Evolutionary conservation across 176 grass and related monocot genomes (phyloP), one percentile per base, ranked within the genome.

Genomic region (Zoysia japonica): DNA sequence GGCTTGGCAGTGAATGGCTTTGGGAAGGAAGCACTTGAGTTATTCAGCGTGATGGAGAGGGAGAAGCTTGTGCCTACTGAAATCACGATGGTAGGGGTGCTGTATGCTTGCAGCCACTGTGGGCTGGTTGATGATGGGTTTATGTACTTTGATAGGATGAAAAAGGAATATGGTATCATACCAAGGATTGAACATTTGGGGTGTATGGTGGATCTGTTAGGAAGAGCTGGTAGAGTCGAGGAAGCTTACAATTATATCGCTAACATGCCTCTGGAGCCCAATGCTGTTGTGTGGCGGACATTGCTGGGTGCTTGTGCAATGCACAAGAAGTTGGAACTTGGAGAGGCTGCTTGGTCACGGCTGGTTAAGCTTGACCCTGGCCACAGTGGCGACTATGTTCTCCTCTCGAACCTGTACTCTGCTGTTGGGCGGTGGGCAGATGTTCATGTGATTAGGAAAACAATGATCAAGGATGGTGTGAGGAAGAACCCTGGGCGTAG

Each of bases 91-190:
- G 86, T 93, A 9, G 89, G 89, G 11, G 94, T 97, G 55, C 1
- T 93, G n/a, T 91, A 97, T 40, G 94, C 94, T 73, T 97, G 94
- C 63, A 97, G 89, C 72, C 94, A 93, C 74, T 97, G 89, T 10
- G 91, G 94, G 3, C 78, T 86, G 76, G 89, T 97, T 13, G 87
- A 97, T 1, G 87, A 97, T 13, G 94, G 94, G 0, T 93, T 97
- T 77, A 68, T 43, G 38, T 90, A 91, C 79, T 93, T 97, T n/a
- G n/a, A 97, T 42, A 85, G 72, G 51, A 92, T 97, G 91, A 77
- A 84, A 62, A 63, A 81, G 17, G 78, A 92, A 36, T 97, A 93
- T 0, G 37, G 59, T 12, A 92, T 97, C 39, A 48, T 20, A 43
- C 94, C 87, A 4, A 90, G 79, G 72, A 93, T 94, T 7, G 91